phyloP scores from a whole-genome alignment of 768 basidiomycete species.

The Hebeloma cylindrosporum region DNA sequence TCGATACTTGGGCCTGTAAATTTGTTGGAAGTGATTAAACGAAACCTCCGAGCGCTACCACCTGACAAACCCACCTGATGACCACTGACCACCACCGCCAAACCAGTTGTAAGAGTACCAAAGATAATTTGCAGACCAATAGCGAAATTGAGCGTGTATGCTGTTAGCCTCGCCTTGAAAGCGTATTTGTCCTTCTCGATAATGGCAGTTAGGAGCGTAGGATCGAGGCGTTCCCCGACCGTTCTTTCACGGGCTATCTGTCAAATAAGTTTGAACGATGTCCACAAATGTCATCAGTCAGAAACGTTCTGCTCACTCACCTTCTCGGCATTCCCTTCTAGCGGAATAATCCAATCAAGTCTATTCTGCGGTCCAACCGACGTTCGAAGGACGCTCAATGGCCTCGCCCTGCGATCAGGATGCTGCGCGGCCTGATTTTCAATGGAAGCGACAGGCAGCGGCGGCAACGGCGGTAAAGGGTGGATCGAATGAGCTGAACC shows the following conservation, averaged over 20 bases:
- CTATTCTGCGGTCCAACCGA: too few relatives aligned
- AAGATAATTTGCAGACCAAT: conserved; percentile 64
- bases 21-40: background rate
- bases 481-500: too few relatives aligned
- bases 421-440: too few relatives aligned
- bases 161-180: conserved; percentile 43
- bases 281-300: background rate
- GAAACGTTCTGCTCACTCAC: too few relatives aligned
- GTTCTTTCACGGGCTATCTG: conserved; percentile 31
- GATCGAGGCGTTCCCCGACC: conserved; percentile 51
- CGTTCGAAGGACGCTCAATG: too few relatives aligned
- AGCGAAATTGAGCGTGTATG: conserved; percentile 42
- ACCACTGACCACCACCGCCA: conserved; percentile 46
- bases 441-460: too few relatives aligned
- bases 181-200: conserved; percentile 48
- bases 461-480: too few relatives aligned
- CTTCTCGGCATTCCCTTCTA: too few relatives aligned
- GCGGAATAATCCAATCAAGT: too few relatives aligned
- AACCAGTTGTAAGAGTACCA: conserved; percentile 65
- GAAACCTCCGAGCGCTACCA: too few relatives aligned
- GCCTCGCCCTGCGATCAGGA: too few relatives aligned
- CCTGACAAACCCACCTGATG: conserved; percentile 32
- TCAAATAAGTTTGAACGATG: background rate
- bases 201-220: conserved; percentile 50
- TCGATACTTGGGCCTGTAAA: conserved; percentile 35